Base-by-base conservation (phyloP, 306 rosid genomes). In the Calophaca sinica region DNA sequence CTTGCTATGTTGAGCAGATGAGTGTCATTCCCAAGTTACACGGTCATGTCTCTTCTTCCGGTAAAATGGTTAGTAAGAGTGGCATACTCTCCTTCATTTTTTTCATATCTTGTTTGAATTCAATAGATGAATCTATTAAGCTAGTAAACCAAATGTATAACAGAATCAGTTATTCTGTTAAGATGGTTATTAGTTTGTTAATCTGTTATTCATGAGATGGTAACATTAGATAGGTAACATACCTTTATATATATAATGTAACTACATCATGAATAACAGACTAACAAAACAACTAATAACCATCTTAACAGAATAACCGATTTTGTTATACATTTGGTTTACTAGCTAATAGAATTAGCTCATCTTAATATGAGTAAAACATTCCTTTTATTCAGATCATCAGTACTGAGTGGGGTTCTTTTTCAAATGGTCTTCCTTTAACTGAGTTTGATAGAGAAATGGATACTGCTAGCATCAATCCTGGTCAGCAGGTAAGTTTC, bases 361-460 rank as follows among this genome's bases (percentile, higher is more conserved):
- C 5, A 41, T 50, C 55, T 74, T 62, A 61, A 66, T 79, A 6
- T 78, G 29, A 45, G 32, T 3, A 50, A 74, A 77, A 66, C 51
- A 71, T 78, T 28, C 5, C 12, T 84, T 65, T 15, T 38, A 20
- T 77, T 76, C 87, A 94, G 98, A 89, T 94, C 83, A 87, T 94
- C 14, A 94, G 86, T 67, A 89, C 94, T 0, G 98, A 94, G 82
- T 94, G 98, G 98, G 98, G 98, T 32, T 90, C 96, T 63, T 94
- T 91, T 85, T 86, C 93, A 42, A 80, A 74, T 10, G 85, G 86
- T 84, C 98, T 94, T 39, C 97, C 98, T 70, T 83, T 88, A 70
- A 87, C 94, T 0, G 90, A 75, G 51, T 91, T 83, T 71, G 98
- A 94, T 79, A 82, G 86, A 73, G 96, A 87, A 14, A 91, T 94